Base-by-base conservation (phyloP, 2,329 filamentous ascomycete species). In the Penicillium sp. region DNA sequence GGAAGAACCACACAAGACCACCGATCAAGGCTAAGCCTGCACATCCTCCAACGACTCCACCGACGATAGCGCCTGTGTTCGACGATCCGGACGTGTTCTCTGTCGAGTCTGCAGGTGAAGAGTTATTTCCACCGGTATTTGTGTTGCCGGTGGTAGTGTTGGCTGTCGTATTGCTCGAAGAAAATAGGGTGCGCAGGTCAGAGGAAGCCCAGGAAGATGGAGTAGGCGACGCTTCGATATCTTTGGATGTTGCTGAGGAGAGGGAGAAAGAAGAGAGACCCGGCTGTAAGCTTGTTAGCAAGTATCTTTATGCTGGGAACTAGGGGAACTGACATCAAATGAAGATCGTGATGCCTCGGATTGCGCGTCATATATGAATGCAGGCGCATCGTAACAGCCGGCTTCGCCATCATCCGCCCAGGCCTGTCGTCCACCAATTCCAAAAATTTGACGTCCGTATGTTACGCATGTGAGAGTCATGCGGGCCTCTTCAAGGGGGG, bases 291-390 rank as follows among this genome's bases (percentile, higher is more conserved):
- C n/a, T 13, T 27, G 24, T 47, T 47, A 39, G 16, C 27, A 11
- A 18, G 14, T 24, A 5, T 36, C 6, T 13, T 36, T n/a, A 3
- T 14, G 13, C 13, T 8, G 27, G 6, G 18, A 9, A 7, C 27
- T 27, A 5, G 14, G 27, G 5, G 11, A 4, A 36, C 50, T 47
- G 47, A 58, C 58, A 46, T 59, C 45, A 32, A 59, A 60, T 2
- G n/a, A 22, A 2, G 45, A 27, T 18, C 38, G 36, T 4, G 56
- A 43, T 18, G 38, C 38, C 43, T 60, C 56, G 0, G 58, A 56
- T 36, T 58, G 55, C 5, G 58, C 52, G 21, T 60, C 56, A 39
- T 59, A 60, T 18, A 59, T 14, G 22, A 59, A 60, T 5, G 50
- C 49, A 2, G 58, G 53, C 16, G 47, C 43, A n/a, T 52, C 36